A percentile compares a stretch with the other conserved stretches of the same genome.
phyloP scores from a whole-genome alignment of 2,329 filamentous ascomycete genomes.

The Cladorrhinum sp. region DNA sequence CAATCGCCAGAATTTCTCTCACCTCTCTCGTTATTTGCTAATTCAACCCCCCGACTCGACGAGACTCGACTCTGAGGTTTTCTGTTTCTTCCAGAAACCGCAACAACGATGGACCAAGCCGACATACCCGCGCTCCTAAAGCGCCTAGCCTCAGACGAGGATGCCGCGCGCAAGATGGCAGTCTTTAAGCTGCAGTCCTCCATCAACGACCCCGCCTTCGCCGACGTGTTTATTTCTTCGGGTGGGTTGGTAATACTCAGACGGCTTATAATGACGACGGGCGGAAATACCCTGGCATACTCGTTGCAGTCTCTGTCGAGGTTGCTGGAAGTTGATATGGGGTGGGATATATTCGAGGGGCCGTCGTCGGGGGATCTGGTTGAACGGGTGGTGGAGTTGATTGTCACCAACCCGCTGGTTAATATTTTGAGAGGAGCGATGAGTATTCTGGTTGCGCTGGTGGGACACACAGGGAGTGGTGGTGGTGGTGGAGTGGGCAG shows the following conservation, averaged over 20 bases:
- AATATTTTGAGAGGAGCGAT: constrained; percentile 96
- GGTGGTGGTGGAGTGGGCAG: constrained; percentile 37
- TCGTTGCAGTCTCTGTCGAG: constrained; percentile 84
- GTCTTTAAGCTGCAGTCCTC: constrained; percentile 96
- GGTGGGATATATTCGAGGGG: constrained; percentile 83
- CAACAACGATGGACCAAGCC: constrained; percentile 58
- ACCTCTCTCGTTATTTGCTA: too few relatives aligned
- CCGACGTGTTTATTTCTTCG: constrained; percentile 90
- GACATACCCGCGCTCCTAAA: constrained; percentile 63
- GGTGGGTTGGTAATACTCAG: constrained; percentile 80
- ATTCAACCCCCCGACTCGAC: too few relatives aligned
- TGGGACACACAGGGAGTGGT: constrained; percentile 68
- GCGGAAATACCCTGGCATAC: constrained; percentile 93
- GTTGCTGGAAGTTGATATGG: constrained; percentile 92
- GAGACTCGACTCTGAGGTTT: too few relatives aligned
- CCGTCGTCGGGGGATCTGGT: constrained; percentile 62
- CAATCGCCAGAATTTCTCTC: neutral
- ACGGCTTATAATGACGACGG: constrained; percentile 77
- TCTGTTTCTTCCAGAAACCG: neutral
- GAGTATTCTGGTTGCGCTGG: constrained; percentile 91
- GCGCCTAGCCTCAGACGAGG: constrained; percentile 68
- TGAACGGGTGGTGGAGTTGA: constrained; percentile 79
- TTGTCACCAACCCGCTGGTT: constrained; percentile 92
- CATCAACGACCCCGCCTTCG: constrained; percentile 94
- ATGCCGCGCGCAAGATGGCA: constrained; percentile 95